Conservation (phyloP, 2,329 filamentous ascomycete genomes). For the Ascosphaera apis region DNA sequence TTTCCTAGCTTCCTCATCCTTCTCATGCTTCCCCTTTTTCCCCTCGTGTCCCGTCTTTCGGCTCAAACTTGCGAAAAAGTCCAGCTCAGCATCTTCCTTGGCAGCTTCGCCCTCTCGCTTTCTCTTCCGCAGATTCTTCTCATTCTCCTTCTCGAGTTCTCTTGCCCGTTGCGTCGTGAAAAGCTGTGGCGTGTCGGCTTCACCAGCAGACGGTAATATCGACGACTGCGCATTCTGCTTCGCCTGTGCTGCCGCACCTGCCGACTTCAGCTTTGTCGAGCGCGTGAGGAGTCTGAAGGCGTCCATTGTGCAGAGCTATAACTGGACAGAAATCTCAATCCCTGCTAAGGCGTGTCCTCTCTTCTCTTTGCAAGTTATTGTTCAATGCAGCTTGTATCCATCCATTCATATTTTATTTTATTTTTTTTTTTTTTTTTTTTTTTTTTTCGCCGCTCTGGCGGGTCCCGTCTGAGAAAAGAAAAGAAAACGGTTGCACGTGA, state of each 20-base stretch:
- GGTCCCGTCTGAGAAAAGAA: no score
- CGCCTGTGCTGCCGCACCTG: slow-evolving; percentile 7
- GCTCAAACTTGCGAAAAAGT: slow-evolving; percentile 15
- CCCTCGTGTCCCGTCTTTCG: slow-evolving; percentile 3
- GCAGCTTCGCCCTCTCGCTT: slow-evolving; percentile 12
- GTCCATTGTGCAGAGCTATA: slow-evolving; percentile 15
- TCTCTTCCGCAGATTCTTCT: slow-evolving; percentile 13
- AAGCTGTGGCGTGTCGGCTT: slow-evolving; percentile 17
- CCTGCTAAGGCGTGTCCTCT: no score
- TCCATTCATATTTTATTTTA: no score
- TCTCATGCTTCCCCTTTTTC: slow-evolving; percentile 6
- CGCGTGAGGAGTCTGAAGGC: slow-evolving; percentile 22
- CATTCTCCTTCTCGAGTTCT: slow-evolving; percentile 5
- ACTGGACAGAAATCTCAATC: no score
- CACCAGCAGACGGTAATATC: slow-evolving; percentile 18
- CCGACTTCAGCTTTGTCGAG: slow-evolving; percentile 20
- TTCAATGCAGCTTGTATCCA: no score
- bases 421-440: neutral
- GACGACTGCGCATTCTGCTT: slow-evolving; percentile 6
- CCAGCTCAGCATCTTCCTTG: slow-evolving; percentile 11
- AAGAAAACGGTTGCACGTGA: neutral
- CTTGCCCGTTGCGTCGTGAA: slow-evolving; percentile 13
- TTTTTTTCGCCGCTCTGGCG: neutral
- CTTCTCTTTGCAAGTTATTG: no score
- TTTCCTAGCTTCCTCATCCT: slow-evolving; percentile 9